Evolutionary conservation across 495 filamentous ascomycete genomes (phyloP), one percentile per base, ranked within the genome.

Genomic region (Penicillium longicatenatum): DNA sequence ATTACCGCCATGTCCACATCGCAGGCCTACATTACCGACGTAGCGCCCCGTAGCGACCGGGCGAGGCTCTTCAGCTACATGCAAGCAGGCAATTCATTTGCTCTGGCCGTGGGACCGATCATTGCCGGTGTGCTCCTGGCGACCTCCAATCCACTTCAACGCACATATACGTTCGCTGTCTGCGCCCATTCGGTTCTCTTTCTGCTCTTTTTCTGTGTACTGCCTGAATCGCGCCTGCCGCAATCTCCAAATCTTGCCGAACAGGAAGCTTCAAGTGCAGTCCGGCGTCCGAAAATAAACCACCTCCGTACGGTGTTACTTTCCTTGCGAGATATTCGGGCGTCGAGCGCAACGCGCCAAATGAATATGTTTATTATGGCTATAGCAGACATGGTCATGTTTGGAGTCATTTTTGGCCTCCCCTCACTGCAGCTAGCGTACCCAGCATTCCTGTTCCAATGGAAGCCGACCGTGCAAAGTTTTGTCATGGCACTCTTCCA

Each of bases 1-100:
- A 59, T 59, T 6, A 48, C 31, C 6, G 50, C 50, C 4, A 48
- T 31, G 11, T 19, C 50, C 26, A 35, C 50, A 8, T 59, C 57
- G 3, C 50, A 53, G 22, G 50, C 57, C 11, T 59, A 59, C 17
- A 54, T 59, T 9, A 42, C 50, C 8, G 57, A 59, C 22, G 8
- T 59, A 3, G 33, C 24, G 12, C 29, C 14, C 4, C 50, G 19
- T 8, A 19, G 22, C 4, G 50, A 53, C 9, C 57, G 57, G 3
- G 50, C 50, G 7, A 10, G 26, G 11, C 20, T 54, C 5, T 54
- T 59, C 31, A 47, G 57, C 33, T 59, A 59, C n/a, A 17, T 59
- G 7, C 50, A 59, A 31, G 57, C 57, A 31, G n/a, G 26, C 12
- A 16, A 49, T 8, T 49, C 43, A 4, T 29, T 33, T 21, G n/a